Percentiles rank a stretch among this genome's conserved stretches.
phyloP scores from a whole-genome alignment of 163 green algal genomes.

The Volvox carteri region DNA sequence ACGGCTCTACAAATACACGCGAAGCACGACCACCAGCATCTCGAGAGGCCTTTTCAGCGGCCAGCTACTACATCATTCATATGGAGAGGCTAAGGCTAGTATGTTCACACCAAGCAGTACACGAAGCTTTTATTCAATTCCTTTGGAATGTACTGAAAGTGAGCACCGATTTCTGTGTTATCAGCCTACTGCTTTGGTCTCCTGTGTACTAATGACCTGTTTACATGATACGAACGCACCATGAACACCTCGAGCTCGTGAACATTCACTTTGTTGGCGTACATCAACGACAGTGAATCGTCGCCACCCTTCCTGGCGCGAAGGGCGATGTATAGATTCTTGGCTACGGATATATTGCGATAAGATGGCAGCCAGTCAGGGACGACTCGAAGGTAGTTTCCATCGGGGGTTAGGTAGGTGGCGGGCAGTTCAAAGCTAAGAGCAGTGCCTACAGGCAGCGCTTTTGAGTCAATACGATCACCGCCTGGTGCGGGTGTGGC shows the following conservation, averaged over 20 bases:
- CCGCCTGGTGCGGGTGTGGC: neutral
- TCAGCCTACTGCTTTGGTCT: too few relatives aligned
- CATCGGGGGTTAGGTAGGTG: neutral
- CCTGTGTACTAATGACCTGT: too few relatives aligned
- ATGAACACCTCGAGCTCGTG: neutral
- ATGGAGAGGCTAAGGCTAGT: too few relatives aligned
- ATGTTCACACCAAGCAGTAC: too few relatives aligned
- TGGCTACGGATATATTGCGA: neutral
- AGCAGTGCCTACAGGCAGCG: neutral
- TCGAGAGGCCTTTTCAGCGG: too few relatives aligned
- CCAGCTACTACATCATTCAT: too few relatives aligned
- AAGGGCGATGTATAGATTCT: constrained; percentile 18
- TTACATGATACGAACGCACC: too few relatives aligned
- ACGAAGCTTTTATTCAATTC: too few relatives aligned
- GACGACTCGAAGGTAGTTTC: constrained; percentile 19
- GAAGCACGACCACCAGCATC: too few relatives aligned
- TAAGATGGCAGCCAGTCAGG: neutral
- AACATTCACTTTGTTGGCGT: neutral
- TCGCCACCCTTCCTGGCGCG: neutral
- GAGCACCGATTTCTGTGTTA: too few relatives aligned
- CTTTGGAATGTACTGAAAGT: too few relatives aligned
- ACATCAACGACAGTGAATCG: neutral
- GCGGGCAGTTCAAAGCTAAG: constrained; percentile 5
- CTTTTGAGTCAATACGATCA: neutral
- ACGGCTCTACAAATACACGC: too few relatives aligned